A percentile compares a stretch with the other conserved stretches of the same genome.
phyloP scores from a whole-genome alignment of 2,329 filamentous ascomycete species.

The Coniochaeta sp. region DNA sequence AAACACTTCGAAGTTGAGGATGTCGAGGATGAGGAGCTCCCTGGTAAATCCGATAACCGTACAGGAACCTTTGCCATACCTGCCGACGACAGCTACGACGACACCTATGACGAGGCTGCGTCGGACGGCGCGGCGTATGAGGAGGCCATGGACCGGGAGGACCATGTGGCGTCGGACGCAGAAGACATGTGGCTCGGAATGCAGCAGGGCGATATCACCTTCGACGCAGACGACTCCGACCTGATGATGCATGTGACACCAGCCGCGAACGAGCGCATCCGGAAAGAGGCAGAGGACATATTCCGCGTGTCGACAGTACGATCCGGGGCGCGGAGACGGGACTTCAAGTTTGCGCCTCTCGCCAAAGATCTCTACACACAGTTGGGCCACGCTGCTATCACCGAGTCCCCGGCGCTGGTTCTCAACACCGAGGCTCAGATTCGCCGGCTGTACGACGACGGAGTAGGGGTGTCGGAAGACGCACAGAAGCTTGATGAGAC shows the following conservation, averaged over 20 bases:
- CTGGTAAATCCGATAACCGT: conserved; percentile 12
- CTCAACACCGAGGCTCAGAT: conserved; percentile 69
- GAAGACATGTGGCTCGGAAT: conserved; percentile 26
- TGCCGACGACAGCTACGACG: conserved; percentile 30
- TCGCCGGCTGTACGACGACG: conserved; percentile 55
- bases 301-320: conserved; percentile 44
- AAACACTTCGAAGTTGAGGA: conserved; percentile 28
- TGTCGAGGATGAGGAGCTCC: conserved; percentile 27
- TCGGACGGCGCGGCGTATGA: conserved; percentile 29
- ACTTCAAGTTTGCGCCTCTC: conserved; percentile 61
- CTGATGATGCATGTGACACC: conserved; percentile 49
- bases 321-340: conserved; percentile 33
- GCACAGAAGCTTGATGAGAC: conserved; percentile 48
- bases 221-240: conserved; percentile 39
- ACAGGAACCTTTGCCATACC: conserved; percentile 22
- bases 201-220: conserved; percentile 14
- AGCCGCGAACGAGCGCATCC: conserved; percentile 44
- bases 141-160: conserved; percentile 16
- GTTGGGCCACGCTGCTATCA: conserved; percentile 50
- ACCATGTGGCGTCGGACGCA: conserved; percentile 7
- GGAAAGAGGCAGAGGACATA: conserved; percentile 48
- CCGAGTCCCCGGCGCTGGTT: conserved; percentile 65
- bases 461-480: conserved; percentile 48
- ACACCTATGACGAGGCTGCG: conserved; percentile 32
- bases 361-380: conserved; percentile 62